Conservation (phyloP, 2,329 filamentous ascomycete species). For the Cryphonectria radicalis region DNA sequence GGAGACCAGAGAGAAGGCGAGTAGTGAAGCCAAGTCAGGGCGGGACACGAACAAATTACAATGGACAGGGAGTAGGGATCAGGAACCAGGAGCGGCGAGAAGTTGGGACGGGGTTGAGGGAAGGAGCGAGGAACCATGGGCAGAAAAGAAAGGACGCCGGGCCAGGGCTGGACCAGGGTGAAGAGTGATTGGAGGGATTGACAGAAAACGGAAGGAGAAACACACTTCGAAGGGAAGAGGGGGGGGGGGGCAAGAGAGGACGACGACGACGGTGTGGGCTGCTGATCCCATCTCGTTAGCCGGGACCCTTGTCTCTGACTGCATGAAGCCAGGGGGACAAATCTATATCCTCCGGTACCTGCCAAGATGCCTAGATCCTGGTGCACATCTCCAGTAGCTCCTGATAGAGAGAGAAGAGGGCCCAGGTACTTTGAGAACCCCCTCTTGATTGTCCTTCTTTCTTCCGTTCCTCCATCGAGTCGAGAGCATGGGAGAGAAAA, state of each 20-base stretch:
- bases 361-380: neutral
- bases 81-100: slow-evolving; percentile 11
- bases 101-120: slow-evolving; percentile 16
- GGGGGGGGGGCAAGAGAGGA: neutral
- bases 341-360: slow-evolving; percentile 13
- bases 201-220: slow-evolving; percentile 28
- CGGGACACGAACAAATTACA: slow-evolving; percentile 27
- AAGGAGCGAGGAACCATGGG: slow-evolving; percentile 21
- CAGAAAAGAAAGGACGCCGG: slow-evolving; percentile 9
- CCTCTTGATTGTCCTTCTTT: neutral
- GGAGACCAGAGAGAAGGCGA: slow-evolving; percentile 27
- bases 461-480: neutral
- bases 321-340: slow-evolving; percentile 20
- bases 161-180: slow-evolving; percentile 7
- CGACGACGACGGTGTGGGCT: slow-evolving; percentile 12
- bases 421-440: neutral
- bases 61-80: slow-evolving; percentile 27
- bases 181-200: slow-evolving; percentile 26
- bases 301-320: slow-evolving; percentile 24
- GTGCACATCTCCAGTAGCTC: slow-evolving; percentile 6
- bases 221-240: slow-evolving; percentile 10
- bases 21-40: slow-evolving; percentile 28
- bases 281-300: slow-evolving; percentile 19
- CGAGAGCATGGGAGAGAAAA: neutral
- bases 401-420: slow-evolving; percentile 3